These are phyloP conservation scores for Thelephora terrestris DNA, from an alignment of 1,284 basidiomycete genomes.

Conservation along the genomic window DNA sequence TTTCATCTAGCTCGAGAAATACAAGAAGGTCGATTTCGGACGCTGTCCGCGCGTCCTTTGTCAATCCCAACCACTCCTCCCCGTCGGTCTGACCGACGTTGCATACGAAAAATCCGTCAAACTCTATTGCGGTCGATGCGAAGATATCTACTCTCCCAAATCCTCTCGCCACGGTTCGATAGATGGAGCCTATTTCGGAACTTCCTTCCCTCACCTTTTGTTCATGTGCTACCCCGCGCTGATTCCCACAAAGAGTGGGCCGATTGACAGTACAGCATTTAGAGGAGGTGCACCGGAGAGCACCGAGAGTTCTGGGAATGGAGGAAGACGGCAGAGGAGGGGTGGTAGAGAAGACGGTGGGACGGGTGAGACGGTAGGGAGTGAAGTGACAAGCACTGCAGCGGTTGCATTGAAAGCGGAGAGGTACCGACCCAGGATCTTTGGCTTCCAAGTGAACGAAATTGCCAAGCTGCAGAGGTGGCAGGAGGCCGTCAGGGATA, in stretches of 20 bases:
- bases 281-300: constrained; percentile 14
- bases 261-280: constrained; percentile 32
- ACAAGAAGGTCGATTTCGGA: constrained; percentile 94
- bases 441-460: constrained; percentile 92
- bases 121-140: constrained; percentile 92
- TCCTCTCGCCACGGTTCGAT: constrained; percentile 90
- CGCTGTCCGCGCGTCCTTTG: constrained; percentile 93
- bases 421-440: constrained; percentile 82
- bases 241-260: constrained; percentile 74
- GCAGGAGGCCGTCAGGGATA: constrained; percentile 84
- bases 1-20: constrained; percentile 75
- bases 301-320: constrained; percentile 11
- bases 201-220: constrained; percentile 90
- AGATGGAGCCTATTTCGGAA: constrained; percentile 95
- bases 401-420: constrained; percentile 79
- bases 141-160: constrained; percentile 95
- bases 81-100: constrained; percentile 89
- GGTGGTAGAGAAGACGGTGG: constrained; percentile 39
- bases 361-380: constrained; percentile 39
- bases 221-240: constrained; percentile 92
- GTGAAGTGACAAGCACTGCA: constrained; percentile 64
- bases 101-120: constrained; percentile 96
- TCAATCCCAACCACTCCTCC: constrained; percentile 84
- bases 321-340: constrained; percentile 24
- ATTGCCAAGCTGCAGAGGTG: constrained; percentile 87